Evolutionary conservation across 164 flowering plant genomes (phyloP).

Genomic region (Kalanchoe fedtschenkoi): DNA sequence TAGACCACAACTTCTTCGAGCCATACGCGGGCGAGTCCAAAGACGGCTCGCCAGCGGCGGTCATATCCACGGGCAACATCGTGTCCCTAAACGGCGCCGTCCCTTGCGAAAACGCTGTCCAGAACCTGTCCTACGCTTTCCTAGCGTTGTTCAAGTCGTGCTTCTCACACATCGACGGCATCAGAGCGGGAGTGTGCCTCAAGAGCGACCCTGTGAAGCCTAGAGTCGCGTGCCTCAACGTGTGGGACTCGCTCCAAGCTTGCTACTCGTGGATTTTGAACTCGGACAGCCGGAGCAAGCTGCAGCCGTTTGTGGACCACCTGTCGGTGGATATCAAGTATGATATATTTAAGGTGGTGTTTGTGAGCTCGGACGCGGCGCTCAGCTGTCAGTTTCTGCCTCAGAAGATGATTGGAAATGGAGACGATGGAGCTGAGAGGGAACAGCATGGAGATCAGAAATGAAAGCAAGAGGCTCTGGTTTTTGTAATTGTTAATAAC

Average conservation of each 20-base stretch:
- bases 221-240: conserved; percentile 22
- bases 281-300: conserved; percentile 16
- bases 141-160: conserved; percentile 30
- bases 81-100: conserved; percentile 21
- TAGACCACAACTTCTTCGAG: conserved; percentile 36
- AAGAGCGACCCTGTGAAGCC: conserved; percentile 16
- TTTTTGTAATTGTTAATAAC: too few relatives aligned
- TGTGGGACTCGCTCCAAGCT: conserved; percentile 45
- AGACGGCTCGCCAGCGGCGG: conserved; percentile 29
- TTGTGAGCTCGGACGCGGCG: conserved; percentile 20
- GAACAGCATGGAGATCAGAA: too few relatives aligned
- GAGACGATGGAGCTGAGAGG: background rate
- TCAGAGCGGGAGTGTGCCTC: conserved; percentile 31
- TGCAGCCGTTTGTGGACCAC: conserved; percentile 27
- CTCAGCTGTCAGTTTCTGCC: conserved; percentile 6
- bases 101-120: conserved; percentile 9
- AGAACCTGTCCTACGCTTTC: conserved; percentile 26
- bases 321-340: conserved; percentile 26
- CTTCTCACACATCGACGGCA: conserved; percentile 38
- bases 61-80: conserved; percentile 34
- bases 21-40: conserved; percentile 54
- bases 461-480: too few relatives aligned
- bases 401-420: conserved; percentile 13
- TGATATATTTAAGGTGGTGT: conserved; percentile 44
- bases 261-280: conserved; percentile 45